Conservation (phyloP, 176 grass and related monocot species). For the Themeda triandra region DNA sequence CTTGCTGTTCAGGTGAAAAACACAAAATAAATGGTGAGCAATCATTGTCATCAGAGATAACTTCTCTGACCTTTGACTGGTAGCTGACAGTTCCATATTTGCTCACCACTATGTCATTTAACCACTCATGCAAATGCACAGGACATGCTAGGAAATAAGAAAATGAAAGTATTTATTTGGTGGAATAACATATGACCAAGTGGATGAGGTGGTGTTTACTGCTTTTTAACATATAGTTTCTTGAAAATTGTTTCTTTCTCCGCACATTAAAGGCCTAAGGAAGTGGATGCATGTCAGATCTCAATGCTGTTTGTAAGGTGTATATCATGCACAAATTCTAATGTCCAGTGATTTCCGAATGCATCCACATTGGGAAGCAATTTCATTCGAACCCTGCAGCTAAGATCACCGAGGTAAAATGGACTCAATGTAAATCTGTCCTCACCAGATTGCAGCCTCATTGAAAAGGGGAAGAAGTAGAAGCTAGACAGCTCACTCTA, state of each 20-base stretch:
- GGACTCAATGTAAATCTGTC: not conserved
- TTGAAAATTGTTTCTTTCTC: not conserved
- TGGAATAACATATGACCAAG: not conserved
- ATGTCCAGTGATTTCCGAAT: not conserved
- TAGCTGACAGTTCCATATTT: not conserved
- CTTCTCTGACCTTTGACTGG: not conserved
- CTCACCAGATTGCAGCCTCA: not conserved
- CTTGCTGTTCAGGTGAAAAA: conserved; percentile 12
- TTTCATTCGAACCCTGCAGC: not conserved
- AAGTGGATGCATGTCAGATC: not conserved
- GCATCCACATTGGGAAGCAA: not conserved
- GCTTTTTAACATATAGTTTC: not conserved
- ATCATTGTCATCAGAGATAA: conserved; percentile 20
- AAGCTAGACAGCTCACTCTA: not conserved
- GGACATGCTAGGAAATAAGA: not conserved
- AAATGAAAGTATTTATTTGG: not conserved
- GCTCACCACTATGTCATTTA: not conserved
- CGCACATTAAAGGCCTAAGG: not conserved
- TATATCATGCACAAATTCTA: not conserved
- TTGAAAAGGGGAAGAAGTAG: not conserved
- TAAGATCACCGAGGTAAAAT: not conserved
- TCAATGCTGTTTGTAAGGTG: not conserved
- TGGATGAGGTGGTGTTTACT: not conserved
- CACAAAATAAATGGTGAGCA: not conserved
- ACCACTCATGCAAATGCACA: not conserved